These are phyloP conservation scores for Chytriomyces sp. DNA, from an alignment of 192 early-diverging fungal species.

Conservation along the genomic window DNA sequence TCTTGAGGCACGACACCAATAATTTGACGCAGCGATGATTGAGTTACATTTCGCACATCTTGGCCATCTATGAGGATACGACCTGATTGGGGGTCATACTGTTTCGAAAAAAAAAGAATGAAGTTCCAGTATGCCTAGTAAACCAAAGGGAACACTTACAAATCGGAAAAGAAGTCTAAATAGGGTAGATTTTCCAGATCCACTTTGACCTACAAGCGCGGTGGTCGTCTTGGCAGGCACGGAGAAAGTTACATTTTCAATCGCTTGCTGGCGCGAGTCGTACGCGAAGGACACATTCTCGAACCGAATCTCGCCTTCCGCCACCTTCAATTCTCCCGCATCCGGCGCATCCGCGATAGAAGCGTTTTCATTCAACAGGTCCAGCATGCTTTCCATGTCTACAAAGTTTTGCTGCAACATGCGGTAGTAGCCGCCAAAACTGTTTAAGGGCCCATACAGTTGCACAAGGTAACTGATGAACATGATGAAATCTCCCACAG, in stretches of 20 bases:
- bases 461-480: conserved; percentile 88
- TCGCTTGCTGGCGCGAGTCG: conserved; percentile 69
- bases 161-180: conserved; percentile 35
- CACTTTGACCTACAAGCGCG: conserved; percentile 79
- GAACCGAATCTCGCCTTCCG: conserved; percentile 68
- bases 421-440: conserved; percentile 92
- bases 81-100: conserved; percentile 82
- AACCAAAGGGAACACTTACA: conserved; percentile 37
- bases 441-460: conserved; percentile 84
- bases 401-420: conserved; percentile 79
- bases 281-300: conserved; percentile 76
- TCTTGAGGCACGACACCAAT: conserved; percentile 95
- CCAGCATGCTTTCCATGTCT: conserved; percentile 98
- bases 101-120: conserved; percentile 81
- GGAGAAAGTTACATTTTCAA: conserved; percentile 65
- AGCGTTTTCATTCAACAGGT: conserved; percentile 67
- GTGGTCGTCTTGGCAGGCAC: conserved; percentile 73
- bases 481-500: conserved; percentile 83
- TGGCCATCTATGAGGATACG: conserved; percentile 86
- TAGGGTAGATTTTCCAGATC: conserved; percentile 61
- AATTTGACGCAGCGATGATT: conserved; percentile 71
- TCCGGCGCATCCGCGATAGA: conserved; percentile 68
- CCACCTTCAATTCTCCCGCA: conserved; percentile 59
- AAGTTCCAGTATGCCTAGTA: conserved; percentile 23
- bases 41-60: conserved; percentile 64